These are phyloP conservation scores for Melanogaster broomeanus DNA, from an alignment of 768 basidiomycete genomes.

Conservation along the genomic window DNA sequence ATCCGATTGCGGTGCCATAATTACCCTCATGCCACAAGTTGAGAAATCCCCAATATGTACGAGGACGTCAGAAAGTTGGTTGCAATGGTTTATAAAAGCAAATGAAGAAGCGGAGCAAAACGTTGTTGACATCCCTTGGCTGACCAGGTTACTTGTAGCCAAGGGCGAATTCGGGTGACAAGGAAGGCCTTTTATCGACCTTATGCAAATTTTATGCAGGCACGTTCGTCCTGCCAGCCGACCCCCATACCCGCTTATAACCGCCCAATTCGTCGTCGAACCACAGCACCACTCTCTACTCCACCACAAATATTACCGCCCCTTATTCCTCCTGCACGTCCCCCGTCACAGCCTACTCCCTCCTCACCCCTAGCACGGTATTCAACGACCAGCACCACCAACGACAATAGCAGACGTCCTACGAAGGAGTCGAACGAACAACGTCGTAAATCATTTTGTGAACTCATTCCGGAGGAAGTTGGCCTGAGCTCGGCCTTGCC, in stretches of 20 bases:
- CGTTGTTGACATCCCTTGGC: conserved; percentile 12
- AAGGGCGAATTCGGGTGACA: conserved; percentile 12
- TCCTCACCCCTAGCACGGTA: conserved; percentile 27
- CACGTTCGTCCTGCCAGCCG: conserved; percentile 34
- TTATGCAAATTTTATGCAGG: conserved; percentile 37
- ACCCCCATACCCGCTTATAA: conserved; percentile 20
- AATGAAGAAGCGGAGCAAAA: conserved; percentile 7
- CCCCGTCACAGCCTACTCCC: conserved; percentile 8
- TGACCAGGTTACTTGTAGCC: neutral
- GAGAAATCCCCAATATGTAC: conserved; percentile 36
- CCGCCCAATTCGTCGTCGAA: conserved; percentile 14
- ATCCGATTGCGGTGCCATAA: conserved; percentile 13
- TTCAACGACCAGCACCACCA: conserved; percentile 2
- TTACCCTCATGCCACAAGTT: conserved; percentile 10
- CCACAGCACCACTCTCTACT: conserved; percentile 8
- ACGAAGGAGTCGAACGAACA: conserved; percentile 8
- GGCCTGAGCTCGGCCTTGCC: conserved; percentile 34
- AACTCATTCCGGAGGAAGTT: conserved; percentile 35
- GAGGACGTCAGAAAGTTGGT: conserved; percentile 19
- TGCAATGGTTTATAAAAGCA: conserved; percentile 33
- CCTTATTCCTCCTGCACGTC: neutral
- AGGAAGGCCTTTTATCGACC: conserved; percentile 11
- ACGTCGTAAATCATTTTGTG: conserved; percentile 26
- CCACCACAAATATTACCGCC: conserved; percentile 2
- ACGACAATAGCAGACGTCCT: conserved; percentile 1